Conservation (phyloP, 805 yeast species). For the Priceomyces carsonii region DNA sequence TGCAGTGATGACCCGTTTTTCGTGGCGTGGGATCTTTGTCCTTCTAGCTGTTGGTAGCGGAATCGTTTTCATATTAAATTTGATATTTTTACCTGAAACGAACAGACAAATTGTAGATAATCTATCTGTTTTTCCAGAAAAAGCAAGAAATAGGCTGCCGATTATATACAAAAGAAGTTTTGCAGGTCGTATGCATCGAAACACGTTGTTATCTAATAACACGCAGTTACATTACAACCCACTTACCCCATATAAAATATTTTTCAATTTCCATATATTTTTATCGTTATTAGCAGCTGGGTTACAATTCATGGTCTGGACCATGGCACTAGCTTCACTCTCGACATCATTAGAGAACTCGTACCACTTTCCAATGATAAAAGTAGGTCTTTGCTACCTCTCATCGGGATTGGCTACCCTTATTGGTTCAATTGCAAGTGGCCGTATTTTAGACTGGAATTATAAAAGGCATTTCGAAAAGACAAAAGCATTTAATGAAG, state of each 20-base stretch:
- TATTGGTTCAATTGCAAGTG: conserved; percentile 58
- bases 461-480: conserved; percentile 32
- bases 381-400: conserved; percentile 70
- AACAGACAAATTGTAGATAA: conserved; percentile 70
- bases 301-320: conserved; percentile 68
- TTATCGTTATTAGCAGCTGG: conserved; percentile 52
- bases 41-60: conserved; percentile 66
- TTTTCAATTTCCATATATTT: no score
- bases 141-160: conserved; percentile 43
- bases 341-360: conserved; percentile 50
- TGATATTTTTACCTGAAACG: conserved; percentile 64
- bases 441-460: conserved; percentile 54
- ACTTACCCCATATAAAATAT: no score
- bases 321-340: conserved; percentile 64
- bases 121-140: conserved; percentile 56
- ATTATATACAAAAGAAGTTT: no score
- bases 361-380: conserved; percentile 53
- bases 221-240: no score
- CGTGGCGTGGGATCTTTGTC: conserved; percentile 77
- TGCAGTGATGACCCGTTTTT: conserved; percentile 28
- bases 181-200: no score
- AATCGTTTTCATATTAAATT: conserved; percentile 28
- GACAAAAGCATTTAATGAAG: conserved; percentile 18
- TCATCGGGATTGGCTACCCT: conserved; percentile 76
- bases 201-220: no score